Evolutionary conservation across 441 rosid genomes (phyloP).

Genomic region (Melastoma candidum): DNA sequence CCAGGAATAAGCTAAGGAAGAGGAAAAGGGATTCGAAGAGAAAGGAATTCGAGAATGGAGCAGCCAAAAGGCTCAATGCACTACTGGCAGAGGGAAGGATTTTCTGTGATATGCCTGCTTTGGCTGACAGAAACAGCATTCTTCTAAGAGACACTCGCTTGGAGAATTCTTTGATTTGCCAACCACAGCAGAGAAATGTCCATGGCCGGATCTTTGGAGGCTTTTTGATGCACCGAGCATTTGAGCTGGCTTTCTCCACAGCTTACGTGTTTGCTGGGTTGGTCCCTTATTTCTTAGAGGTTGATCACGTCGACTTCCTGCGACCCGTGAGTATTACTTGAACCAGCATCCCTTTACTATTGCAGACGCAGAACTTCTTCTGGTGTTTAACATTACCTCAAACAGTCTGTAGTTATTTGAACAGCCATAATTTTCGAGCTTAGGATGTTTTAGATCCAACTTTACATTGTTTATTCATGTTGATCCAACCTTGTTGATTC

Average conservation of each 20-base stretch:
- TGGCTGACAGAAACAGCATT: slow-evolving; percentile 77
- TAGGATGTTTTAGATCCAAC: not conserved
- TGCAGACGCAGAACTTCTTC: too few relatives aligned
- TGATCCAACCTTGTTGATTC: slow-evolving; percentile 5
- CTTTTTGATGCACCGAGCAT: slow-evolving; percentile 70
- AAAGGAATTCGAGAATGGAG: slow-evolving; percentile 37
- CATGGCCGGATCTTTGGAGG: slow-evolving; percentile 82
- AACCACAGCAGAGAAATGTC: slow-evolving; percentile 75
- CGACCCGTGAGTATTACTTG: slow-evolving; percentile 47
- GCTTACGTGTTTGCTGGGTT: slow-evolving; percentile 79
- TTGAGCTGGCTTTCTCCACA: slow-evolving; percentile 83
- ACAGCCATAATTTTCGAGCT: not conserved
- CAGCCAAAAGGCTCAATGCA: slow-evolving; percentile 31
- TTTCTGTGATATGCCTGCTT: slow-evolving; percentile 76
- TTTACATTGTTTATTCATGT: not conserved
- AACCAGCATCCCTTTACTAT: too few relatives aligned
- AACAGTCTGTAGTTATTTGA: too few relatives aligned
- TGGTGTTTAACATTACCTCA: too few relatives aligned
- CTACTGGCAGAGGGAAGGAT: slow-evolving; percentile 63
- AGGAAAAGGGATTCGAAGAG: slow-evolving; percentile 44
- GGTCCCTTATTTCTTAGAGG: slow-evolving; percentile 67
- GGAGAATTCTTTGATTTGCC: slow-evolving; percentile 65
- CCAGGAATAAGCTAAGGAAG: slow-evolving; percentile 51
- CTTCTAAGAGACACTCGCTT: slow-evolving; percentile 62
- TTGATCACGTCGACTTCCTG: slow-evolving; percentile 81